Evolutionary conservation across 2,329 filamentous ascomycete species (phyloP), one percentile per base, ranked within the genome.

Genomic region (Clarireedia homoeocarpa): DNA sequence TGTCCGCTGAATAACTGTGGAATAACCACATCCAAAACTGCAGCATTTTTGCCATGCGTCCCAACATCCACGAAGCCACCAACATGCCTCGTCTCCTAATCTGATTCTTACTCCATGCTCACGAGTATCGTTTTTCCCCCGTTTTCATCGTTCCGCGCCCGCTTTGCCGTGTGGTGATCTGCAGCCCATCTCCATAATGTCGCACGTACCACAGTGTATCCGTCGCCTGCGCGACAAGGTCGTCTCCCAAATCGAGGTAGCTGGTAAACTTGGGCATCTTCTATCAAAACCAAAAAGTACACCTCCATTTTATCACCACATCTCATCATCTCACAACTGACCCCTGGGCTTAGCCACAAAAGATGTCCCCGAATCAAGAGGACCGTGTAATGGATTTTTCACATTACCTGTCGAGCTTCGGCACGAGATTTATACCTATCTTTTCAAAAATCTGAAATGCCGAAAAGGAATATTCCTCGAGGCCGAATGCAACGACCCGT

Each of bases 271-370:
- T 38, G 30, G 47, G 20, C 3, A 27, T 38, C 30, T 53, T 38
- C 42, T 53, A 20, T 48, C 51, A 15, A 53, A 53, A n/a, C 20
- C 47, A 38, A 53, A 53, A 48, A 48, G 51, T 53, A 53, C 51
- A 6, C 15, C 20, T 20, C 27, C 27, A 30, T 9, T 30, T 7
- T 4, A 24, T 23, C 27, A 38, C 27, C 30, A 38, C 26, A 48
- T 47, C 38, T 48, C 39, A 44, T 48, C 26, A 26, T 14, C 42
- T 47, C 27, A 48, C 42, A 47, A 38, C 51, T 53, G 51, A 53
- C 51, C 38, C 24, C 34, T 38, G 51, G 39, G 15, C 24, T 14
- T 23, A 53, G 46, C 27, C 26, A 17, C 51, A 27, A 12, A 10
- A 30, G 27, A 30, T 3, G 10, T 30, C 27, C 27, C 27, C 27